Evolutionary conservation across 352 stramenopile genomes (phyloP), one percentile per base, ranked within the genome.

Genomic region (Thalassiosira hispida): DNA sequence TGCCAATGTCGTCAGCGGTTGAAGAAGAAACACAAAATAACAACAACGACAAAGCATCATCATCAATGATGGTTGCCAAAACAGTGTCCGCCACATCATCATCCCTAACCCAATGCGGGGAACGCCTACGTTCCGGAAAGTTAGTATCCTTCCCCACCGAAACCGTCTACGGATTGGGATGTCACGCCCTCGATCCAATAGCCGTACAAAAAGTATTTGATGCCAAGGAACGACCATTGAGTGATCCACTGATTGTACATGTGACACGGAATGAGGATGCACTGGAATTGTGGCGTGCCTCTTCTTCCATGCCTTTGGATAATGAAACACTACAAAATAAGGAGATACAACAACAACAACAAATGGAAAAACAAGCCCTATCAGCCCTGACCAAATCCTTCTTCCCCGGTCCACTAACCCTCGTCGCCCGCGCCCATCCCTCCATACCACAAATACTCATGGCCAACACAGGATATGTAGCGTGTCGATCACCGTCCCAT

Each of bases 101-200:
- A 52, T 86, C 78, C 7, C 40, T 93, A 14, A 22, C 79, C 20
- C 59, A 60, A 46, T 92, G 86, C 69, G 88, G 84, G 0, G 61
- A 57, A 22, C 82, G 88, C 3, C 63, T 94, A 18, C 73, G 83
- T 55, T 20, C 73, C 25, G 88, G 88, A 49, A 27, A 84, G 22
- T 65, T 94, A 16, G 88, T 94, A 3, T 84, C 86, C 22, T 99
- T 99, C 88, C 97, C 97, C 7, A 99, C 97, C n/a, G 97, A 99
- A 92, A 99, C 98, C 0, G 98, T 99, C 18, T 99, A 99, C 78
- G 98, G 98, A 0, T 90, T 99, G 23, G 98, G 98, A 25, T 98
- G 96, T 51, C 98, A 99, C 72, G 97, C 97, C 0, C 87, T 99
- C 6, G 89, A 98, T 87, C 92, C 92, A 9, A 83, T 91, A 6